Conservation (phyloP, 2,329 filamentous ascomycete genomes). For the Pseudocercospora macadamiae region DNA sequence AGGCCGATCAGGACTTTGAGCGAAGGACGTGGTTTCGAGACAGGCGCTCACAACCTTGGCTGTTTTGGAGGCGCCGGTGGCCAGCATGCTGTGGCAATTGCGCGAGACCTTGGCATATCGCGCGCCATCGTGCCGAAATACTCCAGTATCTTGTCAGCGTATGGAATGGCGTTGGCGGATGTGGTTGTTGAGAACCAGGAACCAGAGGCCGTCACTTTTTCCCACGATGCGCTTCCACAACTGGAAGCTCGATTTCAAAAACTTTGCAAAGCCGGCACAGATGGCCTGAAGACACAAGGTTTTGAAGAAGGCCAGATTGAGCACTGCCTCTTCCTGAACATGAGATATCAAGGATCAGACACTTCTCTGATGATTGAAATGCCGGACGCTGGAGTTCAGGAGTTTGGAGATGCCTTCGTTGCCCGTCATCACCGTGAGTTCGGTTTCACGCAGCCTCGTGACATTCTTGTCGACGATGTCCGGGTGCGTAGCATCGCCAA, state of each 20-base stretch:
- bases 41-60: slow-evolving; percentile 78
- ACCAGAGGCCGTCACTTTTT: slow-evolving; percentile 63
- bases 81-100: slow-evolving; percentile 83
- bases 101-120: slow-evolving; percentile 74
- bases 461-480: slow-evolving; percentile 46
- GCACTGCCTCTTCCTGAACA: slow-evolving; percentile 59
- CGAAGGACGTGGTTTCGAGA: slow-evolving; percentile 85
- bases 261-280: slow-evolving; percentile 71
- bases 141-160: slow-evolving; percentile 82
- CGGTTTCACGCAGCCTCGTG: slow-evolving; percentile 41
- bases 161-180: slow-evolving; percentile 86
- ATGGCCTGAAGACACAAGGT: slow-evolving; percentile 72
- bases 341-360: slow-evolving; percentile 56
- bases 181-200: slow-evolving; percentile 86
- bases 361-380: slow-evolving; percentile 54
- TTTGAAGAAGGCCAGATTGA: slow-evolving; percentile 73
- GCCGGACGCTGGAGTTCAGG: slow-evolving; percentile 51
- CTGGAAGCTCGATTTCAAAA: slow-evolving; percentile 74
- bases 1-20: slow-evolving; percentile 84
- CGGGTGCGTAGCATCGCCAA: slow-evolving; percentile 51
- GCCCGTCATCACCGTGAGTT: slow-evolving; percentile 46
- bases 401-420: slow-evolving; percentile 46
- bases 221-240: slow-evolving; percentile 55
- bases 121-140: slow-evolving; percentile 83
- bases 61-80: slow-evolving; percentile 88